Evolutionary conservation across 1,284 basidiomycete genomes (phyloP).

Genomic region (Leccinum subrobustum): DNA sequence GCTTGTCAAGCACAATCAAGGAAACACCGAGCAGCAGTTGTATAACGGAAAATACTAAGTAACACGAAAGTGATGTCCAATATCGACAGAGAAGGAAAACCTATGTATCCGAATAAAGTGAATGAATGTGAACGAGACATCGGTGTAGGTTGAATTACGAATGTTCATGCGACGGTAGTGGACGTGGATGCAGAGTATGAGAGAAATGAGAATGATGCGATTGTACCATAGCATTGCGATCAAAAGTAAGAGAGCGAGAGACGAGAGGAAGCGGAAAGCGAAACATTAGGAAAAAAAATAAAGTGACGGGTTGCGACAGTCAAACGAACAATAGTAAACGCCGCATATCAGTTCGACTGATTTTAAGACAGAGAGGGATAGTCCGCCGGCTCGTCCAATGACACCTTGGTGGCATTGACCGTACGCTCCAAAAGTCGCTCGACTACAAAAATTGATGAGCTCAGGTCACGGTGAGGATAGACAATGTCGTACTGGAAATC

Average conservation of each 20-base stretch:
- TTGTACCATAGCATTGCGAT: conserved; percentile 41
- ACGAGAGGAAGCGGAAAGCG: not conserved
- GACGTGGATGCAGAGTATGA: conserved; percentile 33
- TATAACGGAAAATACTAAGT: conserved; percentile 1
- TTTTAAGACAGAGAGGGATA: conserved; percentile 31
- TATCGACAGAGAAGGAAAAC: conserved; percentile 33
- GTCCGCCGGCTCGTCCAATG: conserved; percentile 31
- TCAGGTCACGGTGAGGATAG: not conserved
- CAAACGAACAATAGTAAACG: conserved; percentile 6
- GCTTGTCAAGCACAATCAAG: conserved; percentile 13
- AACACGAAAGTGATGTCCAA: conserved; percentile 21
- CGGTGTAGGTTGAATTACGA: conserved; percentile 37
- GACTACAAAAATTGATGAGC: conserved; percentile 41
- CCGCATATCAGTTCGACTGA: conserved; percentile 12
- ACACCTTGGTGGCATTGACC: conserved; percentile 23
- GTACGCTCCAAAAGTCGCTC: conserved; percentile 63
- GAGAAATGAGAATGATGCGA: conserved; percentile 31
- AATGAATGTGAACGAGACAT: conserved; percentile 20
- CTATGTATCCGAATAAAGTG: conserved; percentile 27
- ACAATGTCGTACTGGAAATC: conserved; percentile 59
- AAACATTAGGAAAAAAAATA: conserved; percentile 1
- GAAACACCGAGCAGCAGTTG: not conserved
- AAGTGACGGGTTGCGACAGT: conserved; percentile 11
- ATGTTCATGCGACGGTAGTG: conserved; percentile 37
- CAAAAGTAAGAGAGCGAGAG: conserved; percentile 18